Conservation (phyloP, 1,284 basidiomycete species). For the Xerocomus minutiporus region DNA sequence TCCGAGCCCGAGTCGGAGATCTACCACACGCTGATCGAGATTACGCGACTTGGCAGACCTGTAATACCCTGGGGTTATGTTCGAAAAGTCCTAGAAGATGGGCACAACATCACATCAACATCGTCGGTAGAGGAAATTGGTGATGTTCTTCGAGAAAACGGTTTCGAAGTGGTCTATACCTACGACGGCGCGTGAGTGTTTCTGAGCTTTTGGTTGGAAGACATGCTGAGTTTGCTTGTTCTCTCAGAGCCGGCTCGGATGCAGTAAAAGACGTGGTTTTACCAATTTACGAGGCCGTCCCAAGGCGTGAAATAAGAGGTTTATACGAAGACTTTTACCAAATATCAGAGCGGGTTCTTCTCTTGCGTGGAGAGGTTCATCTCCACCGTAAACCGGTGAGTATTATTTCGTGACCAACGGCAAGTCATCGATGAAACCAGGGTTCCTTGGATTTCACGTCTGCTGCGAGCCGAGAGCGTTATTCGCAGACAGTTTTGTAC, state of each 20-base stretch:
- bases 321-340: constrained; percentile 22
- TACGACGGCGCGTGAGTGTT: no score
- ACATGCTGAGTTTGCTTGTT: no score
- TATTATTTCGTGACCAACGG: background rate
- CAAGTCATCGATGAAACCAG: constrained; percentile 18
- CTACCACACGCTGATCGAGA: constrained; percentile 17
- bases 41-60: constrained; percentile 8
- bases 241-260: no score
- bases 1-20: constrained; percentile 17
- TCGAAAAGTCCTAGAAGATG: constrained; percentile 20
- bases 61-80: constrained; percentile 19
- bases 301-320: constrained; percentile 28
- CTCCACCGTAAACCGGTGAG: constrained; percentile 39
- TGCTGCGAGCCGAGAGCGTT: constrained; percentile 27
- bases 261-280: no score
- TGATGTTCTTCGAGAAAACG: no score
- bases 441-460: constrained; percentile 40
- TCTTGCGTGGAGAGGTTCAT: constrained; percentile 41
- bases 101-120: background rate
- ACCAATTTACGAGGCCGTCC: constrained; percentile 1
- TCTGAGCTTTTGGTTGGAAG: no score
- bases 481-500: constrained; percentile 28
- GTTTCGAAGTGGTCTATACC: no score
- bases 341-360: constrained; percentile 30
- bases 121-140: no score